Evolutionary conservation across 306 rosid species (phyloP), one percentile per base, ranked within the genome.

Genomic region (Pterocarpus macrocarpus): DNA sequence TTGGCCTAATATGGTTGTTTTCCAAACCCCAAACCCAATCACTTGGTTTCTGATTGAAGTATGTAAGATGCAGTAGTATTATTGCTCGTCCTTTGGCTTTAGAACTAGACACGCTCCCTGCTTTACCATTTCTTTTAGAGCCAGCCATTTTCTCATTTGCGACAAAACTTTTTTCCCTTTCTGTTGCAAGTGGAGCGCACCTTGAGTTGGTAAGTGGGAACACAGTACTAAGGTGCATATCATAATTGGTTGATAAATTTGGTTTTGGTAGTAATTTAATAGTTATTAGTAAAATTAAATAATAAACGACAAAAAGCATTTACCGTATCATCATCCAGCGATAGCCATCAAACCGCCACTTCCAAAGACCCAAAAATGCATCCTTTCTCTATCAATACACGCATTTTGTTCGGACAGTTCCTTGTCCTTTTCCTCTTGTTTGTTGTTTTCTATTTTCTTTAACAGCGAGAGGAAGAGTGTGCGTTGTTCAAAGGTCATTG

Each of bases 311-410:
- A 76, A 80, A 85, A 71, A 47, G 72, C 47, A 59, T 10, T 30
- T 16, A n/a, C 41, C 72, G 10, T 15, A 5, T 55, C 65, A 56
- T 74, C 64, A 28, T 33, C 64, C 22, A 58, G 49, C 78, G 14
- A 39, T 30, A 4, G 3, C 62, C 49, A 64, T 35, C 17, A 17
- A 34, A 69, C 17, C 41, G n/a, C 22, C 64, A 75, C 43, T 61
- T 79, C 14, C 12, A 35, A 49, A 32, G 64, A 39, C 16, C 70
- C 56, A 16, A 11, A 77, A 38, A 10, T 34, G 4, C 77, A 71
- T 75, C 32, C 71, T 75, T 71, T 82, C 85, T 15, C 71, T 15
- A 22, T 82, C 77, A 45, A 49, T 45, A 67, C 85, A 78, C 81
- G 63, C 39, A 57, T 53, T 71, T 38, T 13, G 49, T 64, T 69